Percentiles rank a stretch among this genome's conserved stretches.
phyloP scores from a whole-genome alignment of 805 yeast species.

The Jamesozyma piceae region DNA sequence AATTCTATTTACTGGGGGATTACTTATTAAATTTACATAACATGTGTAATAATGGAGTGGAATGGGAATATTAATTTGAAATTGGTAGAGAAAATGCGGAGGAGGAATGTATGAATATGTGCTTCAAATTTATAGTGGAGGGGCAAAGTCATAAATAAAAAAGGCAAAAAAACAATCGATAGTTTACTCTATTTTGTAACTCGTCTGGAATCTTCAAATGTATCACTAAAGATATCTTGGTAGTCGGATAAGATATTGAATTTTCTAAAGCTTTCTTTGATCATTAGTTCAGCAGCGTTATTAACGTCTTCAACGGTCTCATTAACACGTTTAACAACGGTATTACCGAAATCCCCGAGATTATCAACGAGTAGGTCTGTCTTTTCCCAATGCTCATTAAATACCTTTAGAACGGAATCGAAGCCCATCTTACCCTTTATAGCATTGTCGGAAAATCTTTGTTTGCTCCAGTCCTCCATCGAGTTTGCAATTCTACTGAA shows the following conservation, averaged over 20 bases:
- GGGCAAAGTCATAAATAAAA: no score
- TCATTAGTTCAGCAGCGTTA: slow-evolving; percentile 16
- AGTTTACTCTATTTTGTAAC: not conserved
- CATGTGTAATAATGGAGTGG: no score
- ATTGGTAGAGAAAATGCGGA: no score
- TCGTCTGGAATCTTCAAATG: slow-evolving; percentile 4
- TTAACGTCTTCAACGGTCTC: slow-evolving; percentile 27
- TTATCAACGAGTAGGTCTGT: slow-evolving; percentile 24
- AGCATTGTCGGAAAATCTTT: slow-evolving; percentile 84
- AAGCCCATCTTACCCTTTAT: slow-evolving; percentile 73
- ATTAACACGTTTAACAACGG: slow-evolving; percentile 21
- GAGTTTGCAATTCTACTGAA: slow-evolving; percentile 63
- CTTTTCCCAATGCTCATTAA: slow-evolving; percentile 30
- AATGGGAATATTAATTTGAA: no score
- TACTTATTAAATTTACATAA: no score
- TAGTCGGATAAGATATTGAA: slow-evolving; percentile 11
- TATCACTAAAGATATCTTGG: slow-evolving; percentile 10
- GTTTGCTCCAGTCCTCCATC: slow-evolving; percentile 86
- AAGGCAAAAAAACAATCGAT: no score
- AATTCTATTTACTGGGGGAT: no score
- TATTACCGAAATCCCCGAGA: slow-evolving; percentile 19
- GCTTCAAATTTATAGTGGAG: no score
- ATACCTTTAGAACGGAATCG: slow-evolving; percentile 59
- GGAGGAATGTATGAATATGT: no score
- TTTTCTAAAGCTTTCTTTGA: slow-evolving; percentile 22